phyloP scores from a whole-genome alignment of 106 monocot genomes.

The Dendrobium officinale region DNA sequence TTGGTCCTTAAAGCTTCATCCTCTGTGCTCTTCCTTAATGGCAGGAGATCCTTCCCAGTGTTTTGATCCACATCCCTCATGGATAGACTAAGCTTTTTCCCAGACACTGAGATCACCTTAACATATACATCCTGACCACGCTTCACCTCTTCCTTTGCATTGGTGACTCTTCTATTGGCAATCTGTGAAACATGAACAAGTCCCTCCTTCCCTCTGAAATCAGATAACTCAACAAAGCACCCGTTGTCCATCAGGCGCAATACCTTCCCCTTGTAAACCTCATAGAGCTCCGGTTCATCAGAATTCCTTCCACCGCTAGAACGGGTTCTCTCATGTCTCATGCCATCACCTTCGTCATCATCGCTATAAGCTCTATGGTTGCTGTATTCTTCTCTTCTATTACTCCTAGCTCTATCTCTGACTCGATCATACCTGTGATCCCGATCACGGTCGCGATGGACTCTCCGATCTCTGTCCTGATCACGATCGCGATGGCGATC shows the following conservation, averaged over 20 bases:
- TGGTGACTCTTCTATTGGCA: slow-evolving; percentile 49
- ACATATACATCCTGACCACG: slow-evolving; percentile 80
- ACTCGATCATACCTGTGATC: slow-evolving; percentile 20
- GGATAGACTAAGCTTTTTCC: slow-evolving; percentile 73
- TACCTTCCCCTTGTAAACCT: slow-evolving; percentile 69
- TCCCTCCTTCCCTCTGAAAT: slow-evolving; percentile 64
- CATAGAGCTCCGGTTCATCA: slow-evolving; percentile 69
- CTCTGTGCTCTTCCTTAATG: slow-evolving; percentile 46
- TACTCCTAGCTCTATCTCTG: slow-evolving; percentile 21
- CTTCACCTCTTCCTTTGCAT: slow-evolving; percentile 73
- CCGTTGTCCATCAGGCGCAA: slow-evolving; percentile 86
- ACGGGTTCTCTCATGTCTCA: slow-evolving; percentile 2
- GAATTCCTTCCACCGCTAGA: background rate
- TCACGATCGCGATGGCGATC: slow-evolving; percentile 14
- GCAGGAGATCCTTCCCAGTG: slow-evolving; percentile 71
- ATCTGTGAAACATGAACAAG: slow-evolving; percentile 89
- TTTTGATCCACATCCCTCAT: slow-evolving; percentile 94
- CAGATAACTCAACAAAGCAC: slow-evolving; percentile 79
- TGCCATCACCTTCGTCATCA: slow-evolving; percentile 18
- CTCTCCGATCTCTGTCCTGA: slow-evolving; percentile 12
- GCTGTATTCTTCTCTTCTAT: slow-evolving; percentile 15
- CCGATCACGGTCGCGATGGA: slow-evolving; percentile 3
- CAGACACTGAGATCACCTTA: slow-evolving; percentile 79
- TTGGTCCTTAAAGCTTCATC: slow-evolving; percentile 56
- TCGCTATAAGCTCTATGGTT: slow-evolving; percentile 17